Evolutionary conservation across 1,284 basidiomycete species (phyloP), one percentile per base, ranked within the genome.

Genomic region (Marasmius oreades): DNA sequence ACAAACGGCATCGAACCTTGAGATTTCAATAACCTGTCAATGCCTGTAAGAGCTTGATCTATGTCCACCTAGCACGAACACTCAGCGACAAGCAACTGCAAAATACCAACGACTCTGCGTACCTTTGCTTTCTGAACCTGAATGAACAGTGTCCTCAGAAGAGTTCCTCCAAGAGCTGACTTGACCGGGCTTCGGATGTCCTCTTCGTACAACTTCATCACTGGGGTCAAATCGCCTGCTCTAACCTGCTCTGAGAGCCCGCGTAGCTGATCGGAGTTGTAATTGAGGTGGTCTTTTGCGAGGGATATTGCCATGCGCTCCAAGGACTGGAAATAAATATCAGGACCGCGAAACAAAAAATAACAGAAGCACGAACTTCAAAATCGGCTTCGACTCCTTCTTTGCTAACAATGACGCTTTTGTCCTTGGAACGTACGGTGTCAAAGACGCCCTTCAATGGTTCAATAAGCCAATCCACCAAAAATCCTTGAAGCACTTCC

Each of bases 71-170:
- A 61, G 7, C n/a, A 34, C 26, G 22, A 24, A 46, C 2, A 46
- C 58, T 45, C 55, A 24, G n/a, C n/a, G n/a, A 36, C 26, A 58
- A 8, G 55, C 46, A 34, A n/a, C 33, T 14, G 26, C 31, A 12
- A 16, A 53, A 12, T 23, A 55, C 18, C 51, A 7, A 2, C 39
- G 22, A 28, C 58, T 3, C 47, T 34, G 62, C 75, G 53, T 23
- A 93, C 94, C 79, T 98, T 98, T 57, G 95, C 92, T 72, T 98
- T 99, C 67, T 99, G 96, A 1, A 98, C 82, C 69, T 98, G 96
- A 55, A 99, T 91, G 57, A 99, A 86, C 33, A 95, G 73, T 0
- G 92, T 89, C 39, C 96, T 82, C 24, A 98, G 75, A 12, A 99
- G 79, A 12, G 88, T 90, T 4, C 96, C 96, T 2, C 80, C 76